Percentiles rank a stretch among this genome's conserved stretches.
These are phyloP conservation scores for Boletus edulis DNA, from an alignment of 768 basidiomycete species.

Conservation along the genomic window DNA sequence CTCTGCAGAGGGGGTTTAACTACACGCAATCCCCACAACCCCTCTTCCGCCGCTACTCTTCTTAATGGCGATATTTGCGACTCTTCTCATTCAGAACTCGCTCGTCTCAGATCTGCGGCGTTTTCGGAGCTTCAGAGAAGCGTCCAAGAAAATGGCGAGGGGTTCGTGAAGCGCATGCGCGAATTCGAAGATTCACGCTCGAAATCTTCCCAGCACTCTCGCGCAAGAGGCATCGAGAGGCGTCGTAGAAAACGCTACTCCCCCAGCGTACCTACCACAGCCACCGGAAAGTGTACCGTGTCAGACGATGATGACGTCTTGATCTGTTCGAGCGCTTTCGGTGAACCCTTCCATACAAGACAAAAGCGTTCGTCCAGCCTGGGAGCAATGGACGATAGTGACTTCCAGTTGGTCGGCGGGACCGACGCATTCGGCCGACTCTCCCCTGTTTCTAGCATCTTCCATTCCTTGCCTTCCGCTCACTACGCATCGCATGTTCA, in stretches of 20 bases:
- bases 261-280: constrained; percentile 18
- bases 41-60: constrained; percentile 21
- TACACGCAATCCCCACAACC: constrained; percentile 14
- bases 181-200: constrained; percentile 61
- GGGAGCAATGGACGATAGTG: constrained; percentile 41
- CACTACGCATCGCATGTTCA: constrained; percentile 12
- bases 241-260: constrained; percentile 42
- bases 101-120: constrained; percentile 55
- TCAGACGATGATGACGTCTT: constrained; percentile 52
- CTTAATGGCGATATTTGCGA: constrained; percentile 22
- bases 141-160: constrained; percentile 62
- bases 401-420: constrained; percentile 16
- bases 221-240: constrained; percentile 39
- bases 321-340: constrained; percentile 41
- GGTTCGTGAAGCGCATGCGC: constrained; percentile 69
- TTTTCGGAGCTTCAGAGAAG: constrained; percentile 65
- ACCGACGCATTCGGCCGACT: constrained; percentile 16
- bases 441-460: constrained; percentile 25
- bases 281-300: constrained; percentile 18
- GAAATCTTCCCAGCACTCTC: constrained; percentile 36
- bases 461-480: constrained; percentile 10
- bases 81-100: constrained; percentile 32
- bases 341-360: constrained; percentile 19
- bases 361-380: constrained; percentile 47
- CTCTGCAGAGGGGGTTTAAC: constrained; percentile 4